phyloP scores from a whole-genome alignment of 208 protist genomes.

The Trypanosoma brucei region DNA sequence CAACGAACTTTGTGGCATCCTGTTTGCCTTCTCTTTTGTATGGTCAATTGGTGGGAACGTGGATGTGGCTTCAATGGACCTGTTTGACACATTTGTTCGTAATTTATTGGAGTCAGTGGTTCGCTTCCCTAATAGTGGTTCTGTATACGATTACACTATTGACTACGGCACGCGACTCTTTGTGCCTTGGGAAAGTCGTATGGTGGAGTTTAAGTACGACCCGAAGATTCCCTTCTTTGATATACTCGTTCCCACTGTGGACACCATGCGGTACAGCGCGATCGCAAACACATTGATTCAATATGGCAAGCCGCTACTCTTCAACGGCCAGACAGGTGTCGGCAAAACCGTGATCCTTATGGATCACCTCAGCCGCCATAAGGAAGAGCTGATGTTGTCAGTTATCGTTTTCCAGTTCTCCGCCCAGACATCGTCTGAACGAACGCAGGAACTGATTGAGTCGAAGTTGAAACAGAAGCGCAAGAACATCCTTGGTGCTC shows the following conservation, averaged over 20 bases:
- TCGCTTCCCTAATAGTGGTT: conserved; percentile 83
- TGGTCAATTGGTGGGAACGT: conserved; percentile 97
- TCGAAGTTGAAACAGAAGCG: conserved; percentile 94
- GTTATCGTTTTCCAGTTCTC: conserved; percentile 94
- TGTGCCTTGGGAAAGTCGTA: conserved; percentile 71
- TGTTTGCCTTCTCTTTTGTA: conserved; percentile 94
- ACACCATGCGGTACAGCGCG: conserved; percentile 94
- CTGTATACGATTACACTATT: conserved; percentile 94
- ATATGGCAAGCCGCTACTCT: conserved; percentile 86
- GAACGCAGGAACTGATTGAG: conserved; percentile 96
- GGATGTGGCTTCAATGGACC: conserved; percentile 73
- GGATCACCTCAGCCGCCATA: conserved; percentile 76
- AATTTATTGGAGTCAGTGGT: conserved; percentile 80
- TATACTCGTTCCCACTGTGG: conserved; percentile 96
- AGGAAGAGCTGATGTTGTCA: conserved; percentile 72
- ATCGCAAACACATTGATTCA: conserved; percentile 88
- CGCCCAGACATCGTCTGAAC: conserved; percentile 92
- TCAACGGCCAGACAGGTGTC: conserved; percentile 94
- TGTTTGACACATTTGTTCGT: conserved; percentile 89
- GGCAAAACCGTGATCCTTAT: conserved; percentile 94
- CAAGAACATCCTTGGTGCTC: conserved; percentile 94
- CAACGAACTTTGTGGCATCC: conserved; percentile 84
- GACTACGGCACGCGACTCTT: conserved; percentile 81
- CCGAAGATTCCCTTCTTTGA: conserved; percentile 91
- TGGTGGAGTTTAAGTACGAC: conserved; percentile 85